Evolutionary conservation across 2,329 filamentous ascomycete species (phyloP).

Genomic region (Neonectria sp.): DNA sequence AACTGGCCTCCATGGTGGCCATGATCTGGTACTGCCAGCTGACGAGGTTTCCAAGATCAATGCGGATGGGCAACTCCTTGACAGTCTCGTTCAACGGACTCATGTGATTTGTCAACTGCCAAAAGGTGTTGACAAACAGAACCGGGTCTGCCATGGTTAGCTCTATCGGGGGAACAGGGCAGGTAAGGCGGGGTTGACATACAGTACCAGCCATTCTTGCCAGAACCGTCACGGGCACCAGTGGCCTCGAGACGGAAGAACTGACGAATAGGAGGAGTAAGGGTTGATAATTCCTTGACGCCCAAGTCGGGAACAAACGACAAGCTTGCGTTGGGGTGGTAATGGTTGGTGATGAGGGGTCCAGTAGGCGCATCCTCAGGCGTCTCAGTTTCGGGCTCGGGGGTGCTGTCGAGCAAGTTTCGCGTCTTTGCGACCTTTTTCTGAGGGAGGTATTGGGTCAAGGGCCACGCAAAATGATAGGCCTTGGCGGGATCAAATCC

Average conservation of each 20-base stretch:
- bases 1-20: slow-evolving; percentile 87
- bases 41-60: slow-evolving; percentile 85
- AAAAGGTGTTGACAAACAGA: slow-evolving; percentile 95
- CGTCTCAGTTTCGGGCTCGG: slow-evolving; percentile 58
- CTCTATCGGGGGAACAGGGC: neutral
- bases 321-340: slow-evolving; percentile 94
- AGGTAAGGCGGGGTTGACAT: slow-evolving; percentile 44
- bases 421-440: slow-evolving; percentile 92
- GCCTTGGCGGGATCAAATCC: slow-evolving; percentile 83
- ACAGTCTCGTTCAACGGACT: slow-evolving; percentile 92
- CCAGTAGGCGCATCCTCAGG: slow-evolving; percentile 71
- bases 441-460: slow-evolving; percentile 92
- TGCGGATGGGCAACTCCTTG: slow-evolving; percentile 83
- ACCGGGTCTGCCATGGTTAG: slow-evolving; percentile 72
- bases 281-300: slow-evolving; percentile 73
- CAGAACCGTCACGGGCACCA: slow-evolving; percentile 85
- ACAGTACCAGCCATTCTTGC: slow-evolving; percentile 93
- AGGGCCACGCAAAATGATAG: slow-evolving; percentile 85
- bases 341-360: slow-evolving; percentile 86
- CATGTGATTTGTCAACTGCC: slow-evolving; percentile 96
- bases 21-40: slow-evolving; percentile 94
- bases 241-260: slow-evolving; percentile 86
- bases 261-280: slow-evolving; percentile 82
- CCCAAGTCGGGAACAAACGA: slow-evolving; percentile 88
- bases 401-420: slow-evolving; percentile 79